These are phyloP conservation scores for Acer negundo DNA, from an alignment of 345 rosid species.

Conservation along the genomic window DNA sequence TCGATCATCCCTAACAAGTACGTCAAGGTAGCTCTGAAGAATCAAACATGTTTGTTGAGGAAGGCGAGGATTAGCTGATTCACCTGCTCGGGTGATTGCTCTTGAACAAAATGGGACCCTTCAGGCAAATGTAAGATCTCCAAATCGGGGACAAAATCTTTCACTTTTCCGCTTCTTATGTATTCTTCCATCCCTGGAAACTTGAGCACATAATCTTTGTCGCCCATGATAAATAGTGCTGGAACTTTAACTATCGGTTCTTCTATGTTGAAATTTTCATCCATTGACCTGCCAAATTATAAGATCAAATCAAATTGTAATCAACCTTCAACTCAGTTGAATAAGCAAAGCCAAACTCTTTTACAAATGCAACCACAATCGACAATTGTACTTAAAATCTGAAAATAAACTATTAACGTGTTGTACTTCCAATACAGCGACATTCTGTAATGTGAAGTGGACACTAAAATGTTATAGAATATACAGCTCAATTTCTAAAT, in stretches of 20 bases:
- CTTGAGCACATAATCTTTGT: conserved; percentile 48
- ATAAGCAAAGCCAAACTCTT: background rate
- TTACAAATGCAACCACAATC: background rate
- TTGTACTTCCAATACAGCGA: background rate
- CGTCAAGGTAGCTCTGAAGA: background rate
- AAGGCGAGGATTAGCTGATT: conserved; percentile 46
- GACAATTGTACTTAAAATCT: background rate
- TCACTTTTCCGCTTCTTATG: conserved; percentile 40
- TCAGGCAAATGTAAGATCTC: conserved; percentile 50
- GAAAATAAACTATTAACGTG: background rate
- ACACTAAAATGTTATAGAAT: too few species aligned
- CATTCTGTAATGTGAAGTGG: background rate
- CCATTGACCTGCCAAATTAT: conserved; percentile 24
- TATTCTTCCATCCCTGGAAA: conserved; percentile 56
- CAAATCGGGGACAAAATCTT: conserved; percentile 45
- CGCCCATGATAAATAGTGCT: conserved; percentile 51
- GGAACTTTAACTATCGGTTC: conserved; percentile 42
- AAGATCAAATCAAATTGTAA: background rate
- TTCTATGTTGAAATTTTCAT: conserved; percentile 23
- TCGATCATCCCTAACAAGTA: background rate
- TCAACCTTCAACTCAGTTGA: background rate
- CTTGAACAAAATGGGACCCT: conserved; percentile 59
- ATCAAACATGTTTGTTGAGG: conserved; percentile 33
- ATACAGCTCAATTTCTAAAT: background rate
- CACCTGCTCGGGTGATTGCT: conserved; percentile 54